Evolutionary conservation across 2,329 filamentous ascomycete genomes (phyloP), one percentile per base, ranked within the genome.

Genomic region (Colletotrichum magnum): DNA sequence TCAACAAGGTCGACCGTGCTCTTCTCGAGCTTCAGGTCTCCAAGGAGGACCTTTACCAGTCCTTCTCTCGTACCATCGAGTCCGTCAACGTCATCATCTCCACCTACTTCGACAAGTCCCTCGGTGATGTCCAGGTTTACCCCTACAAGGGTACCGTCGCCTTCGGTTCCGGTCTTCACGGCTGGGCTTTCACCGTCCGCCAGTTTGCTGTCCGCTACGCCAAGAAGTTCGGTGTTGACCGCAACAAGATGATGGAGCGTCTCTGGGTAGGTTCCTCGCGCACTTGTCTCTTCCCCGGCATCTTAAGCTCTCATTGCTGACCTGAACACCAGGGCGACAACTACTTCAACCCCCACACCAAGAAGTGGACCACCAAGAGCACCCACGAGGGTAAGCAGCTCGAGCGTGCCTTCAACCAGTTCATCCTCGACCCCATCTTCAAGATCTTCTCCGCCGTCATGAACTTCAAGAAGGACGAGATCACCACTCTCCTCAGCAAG

Each of bases 1-100:
- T 99, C 91, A 99, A 99, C 94, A 99, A 99, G 93, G 96, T 99
- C 85, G 96, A 99, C 84, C 95, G 96, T 88, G 95, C 96, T 86
- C 94, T 99, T 82, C 94, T 99, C 83, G 96, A 99, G 88, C 92
- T 99, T 74, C 96, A 99, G 89, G 92, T 98, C 81, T 92, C 90
- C 86, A 98, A 98, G 92, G 96, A 99, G 88, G 96, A 99, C 82
- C 88, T 99, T 77, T 99, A 97, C 92, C 95, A 98, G 90, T 97
- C 95, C 83, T 99, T 99, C 93, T 95, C 94, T 74, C 93, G 95
- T 92, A 97, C 96, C 84, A 95, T 99, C 80, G 96, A 99, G 92
- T 98, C 95, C 80, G 96, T 99, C 84, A 99, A 99, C 90, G 96
- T 99, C 88, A 94, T 98, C 85, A 98, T 99, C 86, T 93, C 96